A percentile compares a stretch with the other conserved stretches of the same genome.
Evolutionary conservation across 192 early-diverging fungal genomes (phyloP).

Genomic region (Coemansia sp.): DNA sequence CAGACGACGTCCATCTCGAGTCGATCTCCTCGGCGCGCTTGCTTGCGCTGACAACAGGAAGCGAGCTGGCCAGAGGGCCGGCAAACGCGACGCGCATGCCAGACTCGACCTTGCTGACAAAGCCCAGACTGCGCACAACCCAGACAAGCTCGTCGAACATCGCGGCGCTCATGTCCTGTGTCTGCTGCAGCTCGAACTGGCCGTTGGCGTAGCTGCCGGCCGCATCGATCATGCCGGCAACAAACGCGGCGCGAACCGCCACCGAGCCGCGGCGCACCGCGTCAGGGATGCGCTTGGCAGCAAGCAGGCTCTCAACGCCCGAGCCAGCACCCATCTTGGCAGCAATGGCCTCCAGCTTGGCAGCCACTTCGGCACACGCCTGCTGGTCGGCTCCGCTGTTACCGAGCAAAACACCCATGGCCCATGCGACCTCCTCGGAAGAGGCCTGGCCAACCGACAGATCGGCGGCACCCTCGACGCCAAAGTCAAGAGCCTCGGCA

Average conservation of each 20-base stretch:
- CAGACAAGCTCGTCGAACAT: constrained; percentile 28
- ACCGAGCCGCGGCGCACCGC: constrained; percentile 21
- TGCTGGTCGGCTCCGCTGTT: not conserved
- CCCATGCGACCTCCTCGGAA: constrained; percentile 40
- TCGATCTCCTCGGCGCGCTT: constrained; percentile 1
- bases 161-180: not conserved
- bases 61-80: constrained; percentile 3
- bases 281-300: constrained; percentile 14
- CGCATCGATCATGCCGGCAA: constrained; percentile 28
- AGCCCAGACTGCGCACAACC: constrained; percentile 40
- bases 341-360: constrained; percentile 17
- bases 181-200: constrained; percentile 18
- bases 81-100: constrained; percentile 10
- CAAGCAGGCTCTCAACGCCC: constrained; percentile 18
- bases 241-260: constrained; percentile 25
- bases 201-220: constrained; percentile 16
- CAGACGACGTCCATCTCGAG: constrained; percentile 14
- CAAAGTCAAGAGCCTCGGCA: constrained; percentile 23
- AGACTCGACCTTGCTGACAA: constrained; percentile 13
- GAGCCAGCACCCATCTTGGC: not conserved
- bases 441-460: constrained; percentile 23
- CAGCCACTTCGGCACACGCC: not conserved
- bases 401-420: constrained; percentile 27
- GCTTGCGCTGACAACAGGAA: constrained; percentile 16
- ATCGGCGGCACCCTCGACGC: constrained; percentile 6